Evolutionary conservation across 78 protist genomes (phyloP).

Genomic region (Capsaspora owczarzaki): DNA sequence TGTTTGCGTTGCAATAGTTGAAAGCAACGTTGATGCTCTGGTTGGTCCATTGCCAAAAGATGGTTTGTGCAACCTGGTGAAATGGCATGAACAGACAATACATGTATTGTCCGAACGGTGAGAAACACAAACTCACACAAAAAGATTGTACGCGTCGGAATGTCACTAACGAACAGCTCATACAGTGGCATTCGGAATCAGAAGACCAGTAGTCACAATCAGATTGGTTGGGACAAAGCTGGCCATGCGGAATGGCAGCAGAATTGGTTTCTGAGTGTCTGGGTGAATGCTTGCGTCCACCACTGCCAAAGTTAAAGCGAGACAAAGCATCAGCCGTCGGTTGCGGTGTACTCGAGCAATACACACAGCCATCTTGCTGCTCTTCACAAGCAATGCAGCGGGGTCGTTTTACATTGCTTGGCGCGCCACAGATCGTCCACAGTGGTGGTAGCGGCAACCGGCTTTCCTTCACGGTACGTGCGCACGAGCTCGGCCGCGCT

Average conservation of each 20-base stretch:
- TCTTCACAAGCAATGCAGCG: neutral
- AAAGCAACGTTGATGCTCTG: conserved; percentile 40
- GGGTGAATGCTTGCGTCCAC: conserved; percentile 60
- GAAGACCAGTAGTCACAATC: conserved; percentile 18
- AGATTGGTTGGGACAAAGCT: conserved; percentile 15
- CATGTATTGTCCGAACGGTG: too few species aligned
- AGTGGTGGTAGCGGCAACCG: neutral
- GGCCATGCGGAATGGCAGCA: conserved; percentile 52
- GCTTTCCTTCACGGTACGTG: conserved; percentile 37
- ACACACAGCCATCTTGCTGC: neutral
- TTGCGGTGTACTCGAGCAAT: neutral
- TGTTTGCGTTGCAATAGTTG: conserved; percentile 43
- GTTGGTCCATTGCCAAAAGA: conserved; percentile 39
- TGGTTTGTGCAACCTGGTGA: neutral
- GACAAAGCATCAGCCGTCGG: neutral
- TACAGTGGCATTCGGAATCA: conserved; percentile 23
- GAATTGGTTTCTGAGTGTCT: conserved; percentile 57
- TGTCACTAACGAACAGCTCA: neutral
- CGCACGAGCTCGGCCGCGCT: conserved; percentile 25
- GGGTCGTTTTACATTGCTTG: conserved; percentile 9
- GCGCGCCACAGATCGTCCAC: conserved; percentile 63
- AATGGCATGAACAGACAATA: too few species aligned
- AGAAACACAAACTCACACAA: neutral
- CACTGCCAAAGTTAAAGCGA: neutral
- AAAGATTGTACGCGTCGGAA: neutral